Conservation (phyloP, 768 basidiomycete species). For the Russula earlei region DNA sequence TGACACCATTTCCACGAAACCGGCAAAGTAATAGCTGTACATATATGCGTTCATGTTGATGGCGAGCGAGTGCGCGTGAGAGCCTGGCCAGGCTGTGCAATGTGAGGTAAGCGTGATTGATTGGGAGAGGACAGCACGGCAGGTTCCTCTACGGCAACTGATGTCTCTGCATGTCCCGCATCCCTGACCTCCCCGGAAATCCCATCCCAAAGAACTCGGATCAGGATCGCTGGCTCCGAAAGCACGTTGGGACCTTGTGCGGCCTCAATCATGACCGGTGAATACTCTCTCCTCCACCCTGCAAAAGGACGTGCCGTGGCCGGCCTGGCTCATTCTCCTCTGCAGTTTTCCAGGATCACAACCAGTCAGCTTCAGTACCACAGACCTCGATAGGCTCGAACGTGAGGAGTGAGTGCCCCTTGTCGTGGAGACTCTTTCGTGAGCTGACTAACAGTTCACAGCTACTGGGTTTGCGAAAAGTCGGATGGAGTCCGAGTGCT, state of each 20-base stretch:
- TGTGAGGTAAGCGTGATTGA: too few species aligned
- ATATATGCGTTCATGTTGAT: background rate
- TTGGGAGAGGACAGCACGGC: too few species aligned
- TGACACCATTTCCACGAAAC: background rate
- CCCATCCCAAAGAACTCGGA: conserved; percentile 46
- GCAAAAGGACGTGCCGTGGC: background rate
- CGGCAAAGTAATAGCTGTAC: conserved; percentile 7
- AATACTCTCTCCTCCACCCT: conserved; percentile 14
- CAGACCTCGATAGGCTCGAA: conserved; percentile 69
- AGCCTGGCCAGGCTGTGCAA: too few species aligned
- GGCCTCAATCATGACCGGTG: conserved; percentile 56
- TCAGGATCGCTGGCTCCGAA: conserved; percentile 57
- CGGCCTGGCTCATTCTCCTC: background rate
- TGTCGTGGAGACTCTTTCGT: background rate
- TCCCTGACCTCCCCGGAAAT: conserved; percentile 65
- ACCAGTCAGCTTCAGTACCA: conserved; percentile 77
- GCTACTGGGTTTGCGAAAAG: conserved; percentile 99
- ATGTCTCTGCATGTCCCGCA: conserved; percentile 21
- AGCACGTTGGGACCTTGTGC: conserved; percentile 56
- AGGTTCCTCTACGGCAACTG: background rate
- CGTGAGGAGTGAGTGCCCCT: conserved; percentile 57
- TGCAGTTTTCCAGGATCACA: conserved; percentile 90
- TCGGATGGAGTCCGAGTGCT: conserved; percentile 92
- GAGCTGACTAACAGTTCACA: conserved; percentile 26
- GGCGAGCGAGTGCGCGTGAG: too few species aligned